These are phyloP conservation scores for Ramaria rubella DNA, from an alignment of 768 basidiomycete genomes.

Conservation along the genomic window DNA sequence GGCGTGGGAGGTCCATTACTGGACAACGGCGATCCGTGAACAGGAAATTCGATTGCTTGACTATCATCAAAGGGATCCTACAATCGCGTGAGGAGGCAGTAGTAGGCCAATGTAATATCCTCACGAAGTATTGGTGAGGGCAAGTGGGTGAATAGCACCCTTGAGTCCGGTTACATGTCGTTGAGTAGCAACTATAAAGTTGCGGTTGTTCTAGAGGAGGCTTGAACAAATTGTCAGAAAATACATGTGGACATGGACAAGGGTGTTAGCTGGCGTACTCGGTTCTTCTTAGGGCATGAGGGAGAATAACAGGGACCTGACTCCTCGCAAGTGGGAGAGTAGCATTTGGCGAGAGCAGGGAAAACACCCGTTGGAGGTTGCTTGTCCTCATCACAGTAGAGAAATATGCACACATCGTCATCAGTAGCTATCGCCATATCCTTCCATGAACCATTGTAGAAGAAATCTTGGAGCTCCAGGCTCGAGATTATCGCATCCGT, in stretches of 20 bases:
- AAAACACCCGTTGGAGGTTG: constrained; percentile 80
- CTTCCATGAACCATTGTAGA: not conserved
- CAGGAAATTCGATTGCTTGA: not conserved
- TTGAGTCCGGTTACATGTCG: not conserved
- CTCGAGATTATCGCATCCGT: constrained; percentile 4
- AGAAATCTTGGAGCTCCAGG: constrained; percentile 3
- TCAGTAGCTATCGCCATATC: not conserved
- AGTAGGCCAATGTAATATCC: not conserved
- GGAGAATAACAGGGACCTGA: constrained; percentile 77
- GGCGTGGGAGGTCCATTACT: not conserved
- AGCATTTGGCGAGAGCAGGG: constrained; percentile 86
- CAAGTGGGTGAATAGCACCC: constrained; percentile 10
- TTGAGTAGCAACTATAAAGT: constrained; percentile 1
- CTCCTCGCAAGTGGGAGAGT: constrained; percentile 79
- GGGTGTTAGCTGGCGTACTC: not conserved
- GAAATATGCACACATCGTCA: constrained; percentile 8
- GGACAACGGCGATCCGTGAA: not conserved
- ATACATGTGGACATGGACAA: not conserved
- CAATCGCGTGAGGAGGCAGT: not conserved
- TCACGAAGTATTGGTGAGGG: constrained; percentile 1
- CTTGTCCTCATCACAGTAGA: constrained; percentile 3
- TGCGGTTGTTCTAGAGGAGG: not conserved
- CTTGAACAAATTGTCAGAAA: not conserved
- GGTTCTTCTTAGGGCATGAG: constrained; percentile 48
- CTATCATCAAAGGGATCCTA: not conserved